Base-by-base conservation (phyloP, 129 eudicot species). In the Artemisia tridentata region DNA sequence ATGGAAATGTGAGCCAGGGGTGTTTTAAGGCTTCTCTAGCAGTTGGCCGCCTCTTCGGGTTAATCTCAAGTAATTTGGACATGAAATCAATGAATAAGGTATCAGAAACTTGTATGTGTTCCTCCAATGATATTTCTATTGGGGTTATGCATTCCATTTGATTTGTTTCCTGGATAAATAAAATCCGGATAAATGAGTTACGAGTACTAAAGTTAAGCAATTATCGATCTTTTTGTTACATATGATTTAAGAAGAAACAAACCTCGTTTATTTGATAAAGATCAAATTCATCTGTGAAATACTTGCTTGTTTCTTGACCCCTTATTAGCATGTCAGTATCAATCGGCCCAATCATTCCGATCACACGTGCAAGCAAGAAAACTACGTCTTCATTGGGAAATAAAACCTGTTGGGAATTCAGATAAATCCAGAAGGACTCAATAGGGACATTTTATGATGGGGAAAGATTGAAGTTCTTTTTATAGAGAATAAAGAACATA, bases 281-380 rank as follows among this genome's bases (percentile, higher is more conserved):
- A 78, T 88, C 95, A 65, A 73, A 86, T 53, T 90, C 97, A 23
- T 86, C 72, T 0, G 97, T 95, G 60, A 95, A 95, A 74, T 95
- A 95, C 77, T 95, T 95, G 78, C 78, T 65, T 2, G 93, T 95
- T 80, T 90, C 99, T 58, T 82, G 89, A 31, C 99, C 99, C 45
- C 76, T 82, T 68, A 55, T 63, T 25, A 93, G 80, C 97, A 95
- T 88, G 46, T 90, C 96, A 68, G 50, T 74, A 65, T 95, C 97
- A 75, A 95, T 83, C 25, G 97, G 99, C 65, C 97, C 97, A 38
- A 95, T 74, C 64, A 88, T 71, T 61, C 89, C 93, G 48, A 95
- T 84, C 84, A 95, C 78, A 34, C 88, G 96, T n/a, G 88, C 99
- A 74, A 95, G 88, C 72, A 88, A 80, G 85, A 86, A 78, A 41